Base-by-base conservation (phyloP, 495 filamentous ascomycete genomes). In the Daldinia vernicosa region DNA sequence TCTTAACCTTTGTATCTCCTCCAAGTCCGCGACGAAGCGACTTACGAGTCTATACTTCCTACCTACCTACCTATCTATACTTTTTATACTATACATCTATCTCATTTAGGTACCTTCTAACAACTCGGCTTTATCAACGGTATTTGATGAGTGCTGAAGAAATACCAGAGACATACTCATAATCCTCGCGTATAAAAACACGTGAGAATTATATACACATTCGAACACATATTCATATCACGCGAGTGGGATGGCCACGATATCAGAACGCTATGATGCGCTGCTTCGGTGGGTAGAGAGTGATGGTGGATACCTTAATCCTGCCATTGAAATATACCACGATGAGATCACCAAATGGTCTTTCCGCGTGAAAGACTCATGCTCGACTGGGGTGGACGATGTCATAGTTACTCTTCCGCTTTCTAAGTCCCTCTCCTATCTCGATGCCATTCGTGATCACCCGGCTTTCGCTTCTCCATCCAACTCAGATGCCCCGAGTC, bases 291-390 rank as follows among this genome's bases (percentile, higher is more conserved):
- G 83, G 83, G 78, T 80, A 2, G 67, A 75, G 40, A 55, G 63
- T 6, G 74, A 77, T 6, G 80, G 81, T 4, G 83, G 79, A 12
- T 37, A 61, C 11, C 70, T 85, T 58, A 80, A 84, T 60, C 79
- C 81, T 6, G 68, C 78, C 0, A 64, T 84, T 27, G 81, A 85
- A 57, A 73, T 85, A 17, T 85, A 83, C 68, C 47, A 79, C 24
- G 83, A 85, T 66, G 67, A 79, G 17, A 14, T 71, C 28, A 84
- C 79, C 33, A 77, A 77, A 26, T 80, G 75, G 28, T 85, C 83
- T 3, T 76, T 85, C 9, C 80, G 83, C 51, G 80, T 83, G 43
- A 79, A 75, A 51, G 64, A 69, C 3, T 72, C 76, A 14, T 60
- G 40, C 15, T 33, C 28, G 1, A 32, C 71, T 22, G 28, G 32